A percentile compares a stretch with the other conserved stretches of the same genome.
phyloP scores from a whole-genome alignment of 768 basidiomycete genomes.

The Leccinum variicolor region DNA sequence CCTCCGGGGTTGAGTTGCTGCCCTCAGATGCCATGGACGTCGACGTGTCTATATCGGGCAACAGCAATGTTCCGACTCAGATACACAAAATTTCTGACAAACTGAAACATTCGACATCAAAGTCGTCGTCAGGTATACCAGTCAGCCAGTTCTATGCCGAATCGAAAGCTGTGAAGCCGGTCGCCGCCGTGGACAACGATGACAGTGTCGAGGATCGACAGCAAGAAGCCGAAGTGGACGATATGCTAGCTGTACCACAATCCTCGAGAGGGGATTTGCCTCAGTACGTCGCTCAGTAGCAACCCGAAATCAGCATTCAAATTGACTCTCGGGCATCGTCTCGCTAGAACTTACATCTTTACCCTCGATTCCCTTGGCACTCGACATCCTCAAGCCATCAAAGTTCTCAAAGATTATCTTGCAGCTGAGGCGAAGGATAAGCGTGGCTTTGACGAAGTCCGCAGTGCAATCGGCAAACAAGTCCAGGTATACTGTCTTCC shows the following conservation, averaged over 20 bases:
- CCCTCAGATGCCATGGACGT: conserved; percentile 27
- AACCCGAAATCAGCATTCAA: neutral
- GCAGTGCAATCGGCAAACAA: conserved; percentile 42
- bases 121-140: conserved; percentile 14
- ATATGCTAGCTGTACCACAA: conserved; percentile 27
- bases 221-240: conserved; percentile 31
- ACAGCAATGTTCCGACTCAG: neutral
- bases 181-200: conserved; percentile 19
- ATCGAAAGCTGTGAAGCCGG: neutral
- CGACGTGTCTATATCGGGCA: conserved; percentile 8
- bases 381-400: conserved; percentile 63
- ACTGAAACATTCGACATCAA: conserved; percentile 3
- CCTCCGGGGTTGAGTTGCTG: conserved; percentile 9
- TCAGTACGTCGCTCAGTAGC: conserved; percentile 17
- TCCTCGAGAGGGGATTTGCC: conserved; percentile 11
- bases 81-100: neutral
- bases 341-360: conserved; percentile 70
- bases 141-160: conserved; percentile 23
- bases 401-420: conserved; percentile 65
- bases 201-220: conserved; percentile 27
- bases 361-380: conserved; percentile 87
- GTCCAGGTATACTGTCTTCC: conserved; percentile 44
- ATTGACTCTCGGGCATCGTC: neutral
- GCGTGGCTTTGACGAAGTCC: conserved; percentile 38
- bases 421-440: conserved; percentile 77